phyloP scores from a whole-genome alignment of 2,329 filamentous ascomycete species.

The Chrysoporthe puriensis region DNA sequence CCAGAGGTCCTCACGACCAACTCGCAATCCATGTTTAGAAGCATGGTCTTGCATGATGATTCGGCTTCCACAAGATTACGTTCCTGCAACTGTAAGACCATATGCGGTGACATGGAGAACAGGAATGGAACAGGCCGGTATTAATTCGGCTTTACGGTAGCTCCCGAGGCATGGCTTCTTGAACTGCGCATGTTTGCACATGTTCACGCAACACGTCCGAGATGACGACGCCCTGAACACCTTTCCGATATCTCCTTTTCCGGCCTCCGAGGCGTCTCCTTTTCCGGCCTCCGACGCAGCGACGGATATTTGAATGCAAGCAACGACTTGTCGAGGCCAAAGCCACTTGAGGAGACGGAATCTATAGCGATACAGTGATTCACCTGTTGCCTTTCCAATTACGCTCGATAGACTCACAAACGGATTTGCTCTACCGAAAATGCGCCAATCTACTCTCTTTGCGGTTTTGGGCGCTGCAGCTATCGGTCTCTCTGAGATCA shows the following conservation, averaged over 20 bases:
- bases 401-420: background rate
- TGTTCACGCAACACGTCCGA: background rate
- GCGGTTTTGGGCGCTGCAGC: background rate
- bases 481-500: conserved; percentile 6
- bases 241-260: background rate
- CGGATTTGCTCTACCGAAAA: background rate
- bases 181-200: background rate
- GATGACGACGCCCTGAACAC: background rate
- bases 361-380: background rate
- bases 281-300: background rate
- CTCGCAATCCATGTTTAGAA: background rate
- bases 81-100: background rate
- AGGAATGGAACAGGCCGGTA: background rate
- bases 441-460: conserved; percentile 1
- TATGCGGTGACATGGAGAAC: background rate
- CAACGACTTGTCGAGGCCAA: background rate
- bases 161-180: background rate
- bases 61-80: too few species aligned
- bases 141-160: background rate
- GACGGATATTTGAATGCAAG: background rate
- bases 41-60: background rate
- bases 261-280: too few species aligned
- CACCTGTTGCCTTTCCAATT: background rate
- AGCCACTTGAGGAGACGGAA: background rate
- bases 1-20: background rate